Evolutionary conservation across 2,329 filamentous ascomycete genomes (phyloP).

Genomic region (Diaporthe longicolla): DNA sequence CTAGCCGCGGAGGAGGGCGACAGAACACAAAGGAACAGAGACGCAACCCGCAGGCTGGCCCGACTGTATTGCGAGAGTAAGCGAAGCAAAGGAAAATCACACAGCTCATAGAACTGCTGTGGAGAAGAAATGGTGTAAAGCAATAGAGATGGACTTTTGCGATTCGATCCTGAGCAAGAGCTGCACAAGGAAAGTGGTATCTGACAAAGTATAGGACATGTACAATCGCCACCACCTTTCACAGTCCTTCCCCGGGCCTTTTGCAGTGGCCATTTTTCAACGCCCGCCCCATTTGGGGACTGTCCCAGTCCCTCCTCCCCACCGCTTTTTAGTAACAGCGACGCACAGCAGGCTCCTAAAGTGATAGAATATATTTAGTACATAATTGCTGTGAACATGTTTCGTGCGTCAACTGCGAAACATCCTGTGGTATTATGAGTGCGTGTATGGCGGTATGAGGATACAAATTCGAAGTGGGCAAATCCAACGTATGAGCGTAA

Average conservation of each 20-base stretch:
- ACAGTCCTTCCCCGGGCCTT: background rate
- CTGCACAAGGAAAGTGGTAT: constrained; percentile 31
- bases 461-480: background rate
- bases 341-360: constrained; percentile 20
- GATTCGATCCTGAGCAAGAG: constrained; percentile 20
- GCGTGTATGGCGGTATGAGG: background rate
- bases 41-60: background rate
- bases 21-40: constrained; percentile 5
- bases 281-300: constrained; percentile 1
- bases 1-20: background rate
- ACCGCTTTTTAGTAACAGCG: background rate
- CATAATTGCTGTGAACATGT: constrained; percentile 22
- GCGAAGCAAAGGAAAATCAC: no score
- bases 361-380: constrained; percentile 30
- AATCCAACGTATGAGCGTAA: constrained; percentile 17
- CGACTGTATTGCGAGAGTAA: background rate
- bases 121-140: background rate
- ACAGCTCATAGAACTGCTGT: background rate
- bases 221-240: constrained; percentile 17
- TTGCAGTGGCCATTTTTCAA: constrained; percentile 30
- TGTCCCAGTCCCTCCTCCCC: background rate
- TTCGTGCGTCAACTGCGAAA: constrained; percentile 7
- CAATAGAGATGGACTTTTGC: constrained; percentile 14
- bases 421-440: constrained; percentile 23
- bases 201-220: constrained; percentile 24